Percentiles rank a stretch among this genome's conserved stretches.
phyloP scores from a whole-genome alignment of 768 basidiomycete species.

The Candolleomyces eurysporus region DNA sequence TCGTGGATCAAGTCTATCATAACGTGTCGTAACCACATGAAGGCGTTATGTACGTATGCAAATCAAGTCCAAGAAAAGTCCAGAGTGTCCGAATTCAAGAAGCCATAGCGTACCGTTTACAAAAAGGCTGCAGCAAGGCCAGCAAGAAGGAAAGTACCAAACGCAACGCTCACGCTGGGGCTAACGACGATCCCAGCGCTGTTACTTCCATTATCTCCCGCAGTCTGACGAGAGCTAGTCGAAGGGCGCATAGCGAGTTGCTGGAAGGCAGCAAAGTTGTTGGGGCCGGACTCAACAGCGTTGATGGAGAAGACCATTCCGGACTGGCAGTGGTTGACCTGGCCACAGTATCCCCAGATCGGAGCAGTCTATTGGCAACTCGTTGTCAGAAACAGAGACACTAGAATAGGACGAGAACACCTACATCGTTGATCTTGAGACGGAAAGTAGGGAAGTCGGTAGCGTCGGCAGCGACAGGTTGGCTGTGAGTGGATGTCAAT shows the following conservation, averaged over 20 bases:
- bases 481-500: slow-evolving; percentile 24
- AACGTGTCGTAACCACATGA: no score
- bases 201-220: no score
- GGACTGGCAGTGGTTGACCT: slow-evolving; percentile 46
- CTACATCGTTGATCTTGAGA: slow-evolving; percentile 49
- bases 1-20: no score
- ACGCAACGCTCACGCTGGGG: no score
- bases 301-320: slow-evolving; percentile 69
- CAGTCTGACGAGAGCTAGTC: not conserved
- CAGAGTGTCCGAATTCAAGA: no score
- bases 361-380: slow-evolving; percentile 30
- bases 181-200: no score
- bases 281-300: slow-evolving; percentile 46
- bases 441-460: slow-evolving; percentile 42
- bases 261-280: slow-evolving; percentile 52
- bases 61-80: no score
- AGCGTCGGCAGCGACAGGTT: slow-evolving; percentile 39
- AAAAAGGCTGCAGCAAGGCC: no score
- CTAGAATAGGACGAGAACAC: slow-evolving; percentile 10
- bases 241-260: slow-evolving; percentile 21
- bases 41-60: no score
- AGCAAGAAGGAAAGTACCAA: no score
- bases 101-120: no score
- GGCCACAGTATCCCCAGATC: slow-evolving; percentile 59
- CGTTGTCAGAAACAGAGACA: not conserved